Evolutionary conservation across 2,329 filamentous ascomycete genomes (phyloP).

Genomic region (Elsinoe ampelina): DNA sequence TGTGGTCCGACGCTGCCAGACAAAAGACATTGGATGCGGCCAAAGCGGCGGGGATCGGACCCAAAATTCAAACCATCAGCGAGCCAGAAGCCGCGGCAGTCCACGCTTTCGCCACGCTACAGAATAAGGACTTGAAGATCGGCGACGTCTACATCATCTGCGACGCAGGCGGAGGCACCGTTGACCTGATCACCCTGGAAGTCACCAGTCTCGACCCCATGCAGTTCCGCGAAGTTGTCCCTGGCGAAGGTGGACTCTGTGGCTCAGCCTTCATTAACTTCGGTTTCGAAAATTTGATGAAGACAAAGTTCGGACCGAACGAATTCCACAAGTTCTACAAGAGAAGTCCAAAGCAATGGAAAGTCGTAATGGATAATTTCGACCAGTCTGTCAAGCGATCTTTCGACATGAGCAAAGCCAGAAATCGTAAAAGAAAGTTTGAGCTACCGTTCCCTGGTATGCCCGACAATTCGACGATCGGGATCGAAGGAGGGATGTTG

Average conservation of each 20-base stretch:
- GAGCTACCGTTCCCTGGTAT: constrained; percentile 71
- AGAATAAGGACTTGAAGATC: constrained; percentile 62
- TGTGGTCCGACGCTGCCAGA: constrained; percentile 77
- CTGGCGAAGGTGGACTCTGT: constrained; percentile 68
- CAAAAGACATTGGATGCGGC: constrained; percentile 71
- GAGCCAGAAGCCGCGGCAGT: constrained; percentile 38
- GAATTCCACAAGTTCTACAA: constrained; percentile 64
- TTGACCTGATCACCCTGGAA: constrained; percentile 75
- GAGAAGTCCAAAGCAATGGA: constrained; percentile 72
- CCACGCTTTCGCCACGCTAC: constrained; percentile 73
- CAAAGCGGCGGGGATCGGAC: constrained; percentile 69
- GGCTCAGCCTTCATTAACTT: constrained; percentile 75
- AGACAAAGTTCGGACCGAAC: constrained; percentile 24
- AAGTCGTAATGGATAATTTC: constrained; percentile 62
- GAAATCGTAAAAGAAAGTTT: constrained; percentile 55
- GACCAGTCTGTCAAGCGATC: constrained; percentile 80
- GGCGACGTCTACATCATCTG: constrained; percentile 54
- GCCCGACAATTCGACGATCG: constrained; percentile 65
- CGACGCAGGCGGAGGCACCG: constrained; percentile 49
- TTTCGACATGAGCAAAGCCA: constrained; percentile 58
- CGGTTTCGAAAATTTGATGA: constrained; percentile 61
- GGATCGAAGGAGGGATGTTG: constrained; percentile 67
- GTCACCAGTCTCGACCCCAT: constrained; percentile 65
- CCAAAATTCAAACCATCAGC: constrained; percentile 66
- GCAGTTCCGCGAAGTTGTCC: constrained; percentile 66